Evolutionary conservation across 495 filamentous ascomycete genomes (phyloP).

Genomic region (Podospora bellae-mahoneyi): DNA sequence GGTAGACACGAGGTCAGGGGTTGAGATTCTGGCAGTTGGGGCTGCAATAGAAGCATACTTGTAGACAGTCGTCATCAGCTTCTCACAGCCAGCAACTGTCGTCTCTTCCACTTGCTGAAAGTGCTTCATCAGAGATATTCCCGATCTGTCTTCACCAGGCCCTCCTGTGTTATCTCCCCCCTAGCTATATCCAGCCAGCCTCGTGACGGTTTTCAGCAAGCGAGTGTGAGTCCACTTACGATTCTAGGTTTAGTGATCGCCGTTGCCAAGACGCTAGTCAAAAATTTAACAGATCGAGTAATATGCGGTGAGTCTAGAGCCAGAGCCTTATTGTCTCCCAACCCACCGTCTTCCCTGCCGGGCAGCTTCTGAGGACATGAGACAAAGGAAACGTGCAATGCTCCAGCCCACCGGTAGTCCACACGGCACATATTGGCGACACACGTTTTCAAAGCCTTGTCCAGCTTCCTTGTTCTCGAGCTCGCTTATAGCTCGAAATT

Average conservation of each 20-base stretch:
- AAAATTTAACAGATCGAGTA: neutral
- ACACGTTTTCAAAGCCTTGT: too few relatives aligned
- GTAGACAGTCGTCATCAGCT: too few relatives aligned
- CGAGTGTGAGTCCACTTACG: neutral
- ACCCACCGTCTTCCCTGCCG: neutral
- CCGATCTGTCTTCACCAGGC: neutral
- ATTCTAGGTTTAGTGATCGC: neutral
- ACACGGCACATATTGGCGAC: neutral
- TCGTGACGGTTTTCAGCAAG: neutral
- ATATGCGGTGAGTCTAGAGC: conserved; percentile 1
- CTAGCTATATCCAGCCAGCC: neutral
- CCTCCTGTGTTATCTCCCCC: neutral
- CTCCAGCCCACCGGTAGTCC: neutral
- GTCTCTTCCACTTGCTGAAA: too few relatives aligned
- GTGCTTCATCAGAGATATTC: neutral
- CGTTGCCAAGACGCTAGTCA: conserved; percentile 1
- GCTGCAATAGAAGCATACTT: too few relatives aligned
- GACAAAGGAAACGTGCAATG: neutral
- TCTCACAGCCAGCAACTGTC: too few relatives aligned
- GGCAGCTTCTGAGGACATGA: neutral
- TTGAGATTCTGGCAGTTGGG: too few relatives aligned
- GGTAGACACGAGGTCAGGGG: too few relatives aligned
- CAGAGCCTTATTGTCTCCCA: neutral
- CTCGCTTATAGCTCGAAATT: neutral
- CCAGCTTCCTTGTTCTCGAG: neutral